A percentile compares a stretch with the other conserved stretches of the same genome.
phyloP scores from a whole-genome alignment of 2,329 filamentous ascomycete species.

The Grosmannia clavigera region DNA sequence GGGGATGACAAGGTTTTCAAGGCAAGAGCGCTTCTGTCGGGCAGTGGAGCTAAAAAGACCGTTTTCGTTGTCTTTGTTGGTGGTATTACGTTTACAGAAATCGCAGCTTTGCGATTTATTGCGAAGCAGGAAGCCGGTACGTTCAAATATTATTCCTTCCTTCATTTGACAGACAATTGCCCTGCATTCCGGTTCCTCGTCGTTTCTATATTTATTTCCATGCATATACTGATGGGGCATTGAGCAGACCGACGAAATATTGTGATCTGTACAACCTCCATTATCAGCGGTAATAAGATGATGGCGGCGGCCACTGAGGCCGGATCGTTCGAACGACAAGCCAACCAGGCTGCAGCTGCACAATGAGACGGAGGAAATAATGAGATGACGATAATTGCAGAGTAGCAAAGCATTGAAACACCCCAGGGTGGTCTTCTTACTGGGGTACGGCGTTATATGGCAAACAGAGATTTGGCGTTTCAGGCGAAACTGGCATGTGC shows the following conservation, averaged over 20 bases:
- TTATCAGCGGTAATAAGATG: slow-evolving; percentile 80
- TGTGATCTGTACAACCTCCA: slow-evolving; percentile 82
- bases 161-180: not conserved
- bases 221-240: not conserved
- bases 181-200: not conserved
- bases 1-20: slow-evolving; percentile 88
- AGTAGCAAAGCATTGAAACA: not conserved
- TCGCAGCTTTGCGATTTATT: slow-evolving; percentile 85
- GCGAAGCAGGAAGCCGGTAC: slow-evolving; percentile 66
- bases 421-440: not conserved
- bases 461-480: not conserved
- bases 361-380: not conserved
- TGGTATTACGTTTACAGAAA: slow-evolving; percentile 93
- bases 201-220: not conserved
- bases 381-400: not conserved
- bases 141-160: slow-evolving; percentile 8
- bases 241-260: slow-evolving; percentile 44
- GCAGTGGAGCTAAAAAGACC: slow-evolving; percentile 63
- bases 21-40: slow-evolving; percentile 70
- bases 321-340: slow-evolving; percentile 42
- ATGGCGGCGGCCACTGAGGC: slow-evolving; percentile 77
- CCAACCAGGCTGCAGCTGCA: slow-evolving; percentile 4
- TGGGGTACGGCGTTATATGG: not conserved
- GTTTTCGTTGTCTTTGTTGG: slow-evolving; percentile 95
- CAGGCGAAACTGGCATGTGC: not conserved